A percentile compares a stretch with the other conserved stretches of the same genome.
Evolutionary conservation across 225 moss, liverwort and hornwort genomes (phyloP).

Genomic region (Marchantia polymorpha): DNA sequence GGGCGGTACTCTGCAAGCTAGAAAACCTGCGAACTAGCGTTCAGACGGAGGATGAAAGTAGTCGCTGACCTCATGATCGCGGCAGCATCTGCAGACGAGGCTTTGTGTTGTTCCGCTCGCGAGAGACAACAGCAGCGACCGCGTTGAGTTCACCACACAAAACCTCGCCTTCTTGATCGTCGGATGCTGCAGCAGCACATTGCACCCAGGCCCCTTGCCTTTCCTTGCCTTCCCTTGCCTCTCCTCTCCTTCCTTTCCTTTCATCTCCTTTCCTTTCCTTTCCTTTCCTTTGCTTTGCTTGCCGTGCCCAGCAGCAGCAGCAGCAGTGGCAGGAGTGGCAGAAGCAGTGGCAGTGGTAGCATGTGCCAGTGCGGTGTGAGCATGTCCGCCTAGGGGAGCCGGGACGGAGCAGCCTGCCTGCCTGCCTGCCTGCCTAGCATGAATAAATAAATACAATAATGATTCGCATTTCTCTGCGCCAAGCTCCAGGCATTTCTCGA

Average conservation of each 20-base stretch:
- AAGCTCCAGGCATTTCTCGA: slow-evolving; percentile 1
- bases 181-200: not conserved
- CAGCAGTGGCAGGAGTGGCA: not conserved
- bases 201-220: not conserved
- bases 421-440: too few species aligned
- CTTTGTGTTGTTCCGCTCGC: not conserved
- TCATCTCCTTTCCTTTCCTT: too few species aligned
- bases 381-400: not conserved
- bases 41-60: not conserved
- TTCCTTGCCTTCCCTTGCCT: too few species aligned
- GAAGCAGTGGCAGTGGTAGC: not conserved
- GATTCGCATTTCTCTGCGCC: not conserved
- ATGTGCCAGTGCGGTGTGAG: not conserved
- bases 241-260: too few species aligned
- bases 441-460: not conserved
- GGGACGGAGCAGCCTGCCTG: too few species aligned
- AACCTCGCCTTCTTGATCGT: too few species aligned
- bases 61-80: not conserved
- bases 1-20: too few species aligned
- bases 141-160: too few species aligned
- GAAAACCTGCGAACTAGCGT: not conserved
- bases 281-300: too few species aligned
- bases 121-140: not conserved
- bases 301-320: not conserved
- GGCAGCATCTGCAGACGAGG: not conserved